Evolutionary conservation across 257 asterid genomes (phyloP).

Genomic region (Primulina eburnea): DNA sequence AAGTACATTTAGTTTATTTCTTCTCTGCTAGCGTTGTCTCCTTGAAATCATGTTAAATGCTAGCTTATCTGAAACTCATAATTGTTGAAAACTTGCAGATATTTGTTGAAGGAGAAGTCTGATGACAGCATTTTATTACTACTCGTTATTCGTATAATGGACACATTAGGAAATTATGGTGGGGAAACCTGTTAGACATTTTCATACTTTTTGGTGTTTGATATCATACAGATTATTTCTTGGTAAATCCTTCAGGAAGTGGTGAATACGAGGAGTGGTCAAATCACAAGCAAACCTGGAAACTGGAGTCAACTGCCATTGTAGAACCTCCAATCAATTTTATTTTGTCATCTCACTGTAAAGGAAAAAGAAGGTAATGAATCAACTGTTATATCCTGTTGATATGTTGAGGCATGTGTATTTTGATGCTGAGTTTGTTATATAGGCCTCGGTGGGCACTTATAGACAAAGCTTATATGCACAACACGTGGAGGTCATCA

Average conservation of each 20-base stretch:
- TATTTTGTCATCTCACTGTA: constrained; percentile 78
- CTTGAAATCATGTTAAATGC: constrained; percentile 16
- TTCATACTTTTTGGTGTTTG: constrained; percentile 14
- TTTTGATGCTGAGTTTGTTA: constrained; percentile 27
- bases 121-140: constrained; percentile 94
- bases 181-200: constrained; percentile 26
- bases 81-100: constrained; percentile 47
- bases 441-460: constrained; percentile 96
- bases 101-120: constrained; percentile 84
- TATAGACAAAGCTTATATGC: constrained; percentile 90
- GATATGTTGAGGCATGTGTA: constrained; percentile 21
- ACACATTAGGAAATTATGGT: constrained; percentile 92
- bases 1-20: constrained; percentile 40
- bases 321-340: constrained; percentile 89
- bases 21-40: constrained; percentile 21
- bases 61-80: constrained; percentile 30
- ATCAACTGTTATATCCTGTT: constrained; percentile 13
- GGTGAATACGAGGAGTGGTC: constrained; percentile 97
- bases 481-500: constrained; percentile 95
- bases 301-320: constrained; percentile 85
- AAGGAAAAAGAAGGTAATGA: constrained; percentile 84
- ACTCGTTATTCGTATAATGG: constrained; percentile 89
- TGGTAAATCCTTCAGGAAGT: constrained; percentile 59
- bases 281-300: constrained; percentile 94
- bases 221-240: constrained; percentile 19